phyloP scores from a whole-genome alignment of 2,329 filamentous ascomycete species.

The Cercospora beticola region DNA sequence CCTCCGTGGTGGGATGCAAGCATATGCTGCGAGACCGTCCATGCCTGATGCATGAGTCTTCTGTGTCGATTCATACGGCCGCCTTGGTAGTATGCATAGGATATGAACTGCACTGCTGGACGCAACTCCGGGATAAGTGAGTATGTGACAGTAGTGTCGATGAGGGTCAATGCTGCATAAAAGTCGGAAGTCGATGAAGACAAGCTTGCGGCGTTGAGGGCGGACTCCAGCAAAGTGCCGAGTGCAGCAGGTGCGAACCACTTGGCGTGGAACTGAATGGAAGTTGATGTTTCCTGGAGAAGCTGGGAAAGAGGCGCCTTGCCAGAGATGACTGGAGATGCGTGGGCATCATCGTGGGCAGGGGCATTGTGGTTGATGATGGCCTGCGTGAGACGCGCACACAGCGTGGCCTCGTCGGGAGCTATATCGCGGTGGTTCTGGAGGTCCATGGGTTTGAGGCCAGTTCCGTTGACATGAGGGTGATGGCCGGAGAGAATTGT shows the following conservation, averaged over 20 bases:
- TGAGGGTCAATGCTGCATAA: slow-evolving; percentile 31
- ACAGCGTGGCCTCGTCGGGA: slow-evolving; percentile 32
- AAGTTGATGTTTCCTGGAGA: slow-evolving; percentile 28
- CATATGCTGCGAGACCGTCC: slow-evolving; percentile 32
- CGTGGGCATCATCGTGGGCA: background rate
- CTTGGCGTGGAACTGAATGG: slow-evolving; percentile 35
- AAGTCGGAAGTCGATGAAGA: slow-evolving; percentile 35
- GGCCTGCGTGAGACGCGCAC: slow-evolving; percentile 27
- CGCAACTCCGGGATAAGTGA: slow-evolving; percentile 30
- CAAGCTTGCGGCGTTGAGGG: slow-evolving; percentile 29
- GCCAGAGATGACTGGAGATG: background rate
- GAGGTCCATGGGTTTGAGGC: slow-evolving; percentile 14
- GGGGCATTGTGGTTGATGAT: slow-evolving; percentile 16
- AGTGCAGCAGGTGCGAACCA: slow-evolving; percentile 35
- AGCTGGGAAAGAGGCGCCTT: slow-evolving; percentile 21
- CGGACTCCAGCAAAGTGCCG: slow-evolving; percentile 25
- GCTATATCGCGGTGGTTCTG: slow-evolving; percentile 24
- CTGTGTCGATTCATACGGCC: slow-evolving; percentile 33
- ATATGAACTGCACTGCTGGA: slow-evolving; percentile 31
- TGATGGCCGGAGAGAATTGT: slow-evolving; percentile 16
- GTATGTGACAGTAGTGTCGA: slow-evolving; percentile 35
- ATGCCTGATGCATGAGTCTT: slow-evolving; percentile 30
- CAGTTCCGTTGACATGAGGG: slow-evolving; percentile 11
- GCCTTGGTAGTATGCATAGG: slow-evolving; percentile 36
- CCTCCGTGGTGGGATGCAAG: slow-evolving; percentile 34